phyloP scores from a whole-genome alignment of 73 alveolate genomes.

The Paraurostyla sp. region DNA sequence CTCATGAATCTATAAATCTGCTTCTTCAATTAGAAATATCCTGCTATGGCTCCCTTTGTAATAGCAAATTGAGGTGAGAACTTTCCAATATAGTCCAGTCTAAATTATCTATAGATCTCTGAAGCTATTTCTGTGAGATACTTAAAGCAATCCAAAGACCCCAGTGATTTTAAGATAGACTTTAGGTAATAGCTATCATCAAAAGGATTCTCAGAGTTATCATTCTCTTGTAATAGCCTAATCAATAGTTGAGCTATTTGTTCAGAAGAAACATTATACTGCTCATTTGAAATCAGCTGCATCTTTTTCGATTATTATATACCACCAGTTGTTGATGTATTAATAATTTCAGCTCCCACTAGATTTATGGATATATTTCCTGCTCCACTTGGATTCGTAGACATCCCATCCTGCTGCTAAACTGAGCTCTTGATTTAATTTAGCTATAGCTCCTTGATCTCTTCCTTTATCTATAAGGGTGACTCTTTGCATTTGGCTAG shows the following conservation, averaged over 20 bases:
- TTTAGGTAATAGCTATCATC: conserved; percentile 68
- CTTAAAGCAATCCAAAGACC: conserved; percentile 53
- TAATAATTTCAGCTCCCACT: not conserved
- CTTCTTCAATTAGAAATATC: conserved; percentile 4
- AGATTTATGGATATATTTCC: conserved; percentile 4
- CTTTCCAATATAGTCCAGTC: conserved; percentile 60
- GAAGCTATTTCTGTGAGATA: conserved; percentile 36
- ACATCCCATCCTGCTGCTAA: not conserved
- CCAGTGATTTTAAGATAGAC: conserved; percentile 53
- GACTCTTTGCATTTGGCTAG: conserved; percentile 55
- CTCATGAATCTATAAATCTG: not conserved
- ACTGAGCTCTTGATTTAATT: not conserved
- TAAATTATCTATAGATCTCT: conserved; percentile 62
- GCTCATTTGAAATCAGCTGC: not conserved
- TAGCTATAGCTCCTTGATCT: not conserved
- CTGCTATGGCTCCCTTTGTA: conserved; percentile 42
- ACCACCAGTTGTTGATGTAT: not conserved
- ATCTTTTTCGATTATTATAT: not conserved
- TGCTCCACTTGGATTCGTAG: not conserved
- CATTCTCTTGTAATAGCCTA: conserved; percentile 58
- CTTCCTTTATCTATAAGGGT: conserved; percentile 18
- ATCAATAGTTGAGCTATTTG: conserved; percentile 42
- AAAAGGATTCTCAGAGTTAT: conserved; percentile 71
- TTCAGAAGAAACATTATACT: conserved; percentile 45
- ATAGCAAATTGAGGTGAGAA: conserved; percentile 34